These are phyloP conservation scores for Ochetophila trinervis DNA, from an alignment of 306 rosid species.

Conservation along the genomic window DNA sequence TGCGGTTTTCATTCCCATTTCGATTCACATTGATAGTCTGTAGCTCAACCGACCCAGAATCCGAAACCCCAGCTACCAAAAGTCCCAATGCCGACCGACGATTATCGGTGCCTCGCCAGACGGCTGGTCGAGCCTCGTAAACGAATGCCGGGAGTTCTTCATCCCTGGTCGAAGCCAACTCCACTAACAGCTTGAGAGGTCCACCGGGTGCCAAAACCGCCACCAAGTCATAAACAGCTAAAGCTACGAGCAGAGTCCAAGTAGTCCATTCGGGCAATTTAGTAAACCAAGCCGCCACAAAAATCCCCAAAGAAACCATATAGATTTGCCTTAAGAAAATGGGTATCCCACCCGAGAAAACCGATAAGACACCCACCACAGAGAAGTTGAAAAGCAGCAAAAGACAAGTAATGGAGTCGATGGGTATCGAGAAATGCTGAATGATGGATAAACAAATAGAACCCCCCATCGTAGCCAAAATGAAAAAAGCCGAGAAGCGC, in stretches of 20 bases:
- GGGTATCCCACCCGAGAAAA: conserved; percentile 71
- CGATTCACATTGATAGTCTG: conserved; percentile 39
- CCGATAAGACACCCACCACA: conserved; percentile 69
- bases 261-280: conserved; percentile 95
- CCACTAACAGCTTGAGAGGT: conserved; percentile 82
- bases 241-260: conserved; percentile 73
- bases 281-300: conserved; percentile 91
- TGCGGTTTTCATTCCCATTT: conserved; percentile 15
- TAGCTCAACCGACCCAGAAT: conserved; percentile 67
- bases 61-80: conserved; percentile 57
- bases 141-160: conserved; percentile 91
- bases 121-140: conserved; percentile 86
- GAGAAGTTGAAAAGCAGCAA: conserved; percentile 78
- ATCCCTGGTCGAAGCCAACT: conserved; percentile 74
- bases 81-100: conserved; percentile 43
- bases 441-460: conserved; percentile 69
- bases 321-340: conserved; percentile 66
- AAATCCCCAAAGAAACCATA: conserved; percentile 77
- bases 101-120: conserved; percentile 25
- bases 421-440: conserved; percentile 66
- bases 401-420: conserved; percentile 65
- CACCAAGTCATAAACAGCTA: conserved; percentile 77
- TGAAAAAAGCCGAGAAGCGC: conserved; percentile 90
- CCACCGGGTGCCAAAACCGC: conserved; percentile 97
- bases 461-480: conserved; percentile 80